Conservation (phyloP, 2,329 filamentous ascomycete genomes). For the Pseudocercospora pini-densiflorae region DNA sequence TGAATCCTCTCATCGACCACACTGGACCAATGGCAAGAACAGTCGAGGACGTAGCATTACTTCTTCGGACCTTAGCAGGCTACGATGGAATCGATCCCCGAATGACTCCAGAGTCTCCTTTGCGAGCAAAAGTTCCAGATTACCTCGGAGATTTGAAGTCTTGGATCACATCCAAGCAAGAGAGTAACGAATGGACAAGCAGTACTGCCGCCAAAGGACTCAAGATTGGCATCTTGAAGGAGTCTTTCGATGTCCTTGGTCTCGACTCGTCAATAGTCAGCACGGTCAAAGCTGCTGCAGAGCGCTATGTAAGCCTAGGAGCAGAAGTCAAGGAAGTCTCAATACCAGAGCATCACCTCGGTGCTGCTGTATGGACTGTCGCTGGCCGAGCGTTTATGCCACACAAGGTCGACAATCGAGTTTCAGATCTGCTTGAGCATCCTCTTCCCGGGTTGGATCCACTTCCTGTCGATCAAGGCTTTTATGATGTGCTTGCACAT, state of each 20-base stretch:
- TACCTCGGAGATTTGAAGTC: constrained; percentile 39
- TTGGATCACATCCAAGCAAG: constrained; percentile 36
- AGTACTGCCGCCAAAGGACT: constrained; percentile 45
- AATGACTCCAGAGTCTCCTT: constrained; percentile 47
- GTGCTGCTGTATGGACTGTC: constrained; percentile 55
- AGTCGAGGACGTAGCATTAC: constrained; percentile 47
- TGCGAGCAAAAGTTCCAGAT: constrained; percentile 42
- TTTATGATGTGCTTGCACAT: constrained; percentile 50
- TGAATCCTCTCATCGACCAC: constrained; percentile 52
- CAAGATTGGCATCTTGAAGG: constrained; percentile 53
- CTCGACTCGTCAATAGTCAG: constrained; percentile 46
- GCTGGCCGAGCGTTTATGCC: constrained; percentile 40
- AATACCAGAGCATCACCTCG: constrained; percentile 54
- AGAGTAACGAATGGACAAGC: constrained; percentile 36
- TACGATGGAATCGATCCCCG: constrained; percentile 53
- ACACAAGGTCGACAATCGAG: constrained; percentile 36
- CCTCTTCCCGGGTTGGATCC: constrained; percentile 39
- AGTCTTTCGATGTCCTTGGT: constrained; percentile 47
- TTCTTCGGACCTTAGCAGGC: constrained; percentile 49
- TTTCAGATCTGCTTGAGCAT: constrained; percentile 37
- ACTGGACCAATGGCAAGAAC: constrained; percentile 49
- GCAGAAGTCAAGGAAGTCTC: constrained; percentile 52
- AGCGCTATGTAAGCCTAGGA: constrained; percentile 47
- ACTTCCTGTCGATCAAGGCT: constrained; percentile 42
- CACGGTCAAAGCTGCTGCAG: constrained; percentile 44